phyloP scores from a whole-genome alignment of 1,139 yeast species.

The Geotrichum reessii region DNA sequence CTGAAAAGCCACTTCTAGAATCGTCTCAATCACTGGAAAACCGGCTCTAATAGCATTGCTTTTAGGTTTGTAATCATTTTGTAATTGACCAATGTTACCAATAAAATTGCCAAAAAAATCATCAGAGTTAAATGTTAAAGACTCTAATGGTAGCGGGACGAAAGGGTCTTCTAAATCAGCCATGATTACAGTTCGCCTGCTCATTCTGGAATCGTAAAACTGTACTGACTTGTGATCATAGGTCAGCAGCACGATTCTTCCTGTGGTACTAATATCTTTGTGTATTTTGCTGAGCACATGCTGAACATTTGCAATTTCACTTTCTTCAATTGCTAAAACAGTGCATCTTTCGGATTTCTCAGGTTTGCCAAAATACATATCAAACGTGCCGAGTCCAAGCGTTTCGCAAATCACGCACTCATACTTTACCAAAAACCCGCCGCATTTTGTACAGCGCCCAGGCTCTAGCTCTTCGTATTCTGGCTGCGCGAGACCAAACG shows the following conservation, averaged over 20 bases:
- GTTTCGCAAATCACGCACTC: conserved; percentile 3
- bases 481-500: neutral
- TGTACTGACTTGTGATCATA: conserved; percentile 40
- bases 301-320: neutral
- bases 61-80: neutral
- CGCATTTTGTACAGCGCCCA: neutral
- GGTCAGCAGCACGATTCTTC: neutral
- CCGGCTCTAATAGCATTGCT: neutral
- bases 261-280: neutral
- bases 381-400: neutral
- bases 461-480: neutral
- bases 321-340: neutral
- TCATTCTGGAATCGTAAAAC: conserved; percentile 60
- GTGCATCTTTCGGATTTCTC: neutral
- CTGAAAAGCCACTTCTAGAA: neutral
- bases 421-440: neutral
- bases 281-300: neutral
- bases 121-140: neutral
- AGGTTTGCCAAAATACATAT: neutral
- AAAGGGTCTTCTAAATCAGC: conserved; percentile 76
- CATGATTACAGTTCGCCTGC: conserved; percentile 58
- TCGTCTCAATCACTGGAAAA: neutral
- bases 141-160: conserved; percentile 50
- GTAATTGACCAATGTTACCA: neutral
- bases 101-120: neutral